Percentiles rank a stretch among this genome's conserved stretches.
Evolutionary conservation across 805 yeast species (phyloP).

Genomic region (Ogataea populi-albae): DNA sequence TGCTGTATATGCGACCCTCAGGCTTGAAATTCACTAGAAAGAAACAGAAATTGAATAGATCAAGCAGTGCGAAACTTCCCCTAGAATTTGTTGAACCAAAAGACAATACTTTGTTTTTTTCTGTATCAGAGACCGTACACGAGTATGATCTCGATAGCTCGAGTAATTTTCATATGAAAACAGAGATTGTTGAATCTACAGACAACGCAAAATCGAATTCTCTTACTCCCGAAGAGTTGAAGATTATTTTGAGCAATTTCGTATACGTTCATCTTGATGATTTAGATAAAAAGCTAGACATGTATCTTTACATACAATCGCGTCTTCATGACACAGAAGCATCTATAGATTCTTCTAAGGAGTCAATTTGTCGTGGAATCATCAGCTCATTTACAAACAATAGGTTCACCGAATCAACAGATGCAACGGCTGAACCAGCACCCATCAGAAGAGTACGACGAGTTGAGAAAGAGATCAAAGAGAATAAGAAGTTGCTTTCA

Average conservation of each 20-base stretch:
- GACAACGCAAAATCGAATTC: no score
- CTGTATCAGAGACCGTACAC: no score
- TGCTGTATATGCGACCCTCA: slow-evolving; percentile 10
- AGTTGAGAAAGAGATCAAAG: slow-evolving; percentile 7
- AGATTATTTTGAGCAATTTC: slow-evolving; percentile 12
- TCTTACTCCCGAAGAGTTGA: slow-evolving; percentile 11
- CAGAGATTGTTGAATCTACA: no score
- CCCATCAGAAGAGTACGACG: slow-evolving; percentile 7
- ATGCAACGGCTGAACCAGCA: not conserved
- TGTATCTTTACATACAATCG: slow-evolving; percentile 18
- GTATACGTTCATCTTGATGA: slow-evolving; percentile 9
- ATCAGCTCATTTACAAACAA: slow-evolving; percentile 13
- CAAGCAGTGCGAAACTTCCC: not conserved
- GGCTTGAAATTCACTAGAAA: slow-evolving; percentile 10
- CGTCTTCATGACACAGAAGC: slow-evolving; percentile 10
- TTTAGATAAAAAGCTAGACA: slow-evolving; percentile 9
- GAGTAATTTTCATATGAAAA: not conserved
- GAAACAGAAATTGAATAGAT: not conserved
- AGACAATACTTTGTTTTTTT: no score
- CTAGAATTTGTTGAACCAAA: no score
- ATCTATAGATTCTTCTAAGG: slow-evolving; percentile 4
- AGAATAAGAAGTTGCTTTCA: slow-evolving; percentile 3
- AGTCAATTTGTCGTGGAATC: slow-evolving; percentile 4
- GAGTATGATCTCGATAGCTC: not conserved
- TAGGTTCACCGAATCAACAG: slow-evolving; percentile 11